Evolutionary conservation across 1,284 basidiomycete species (phyloP).

Genomic region (Naganishia liquefaciens): DNA sequence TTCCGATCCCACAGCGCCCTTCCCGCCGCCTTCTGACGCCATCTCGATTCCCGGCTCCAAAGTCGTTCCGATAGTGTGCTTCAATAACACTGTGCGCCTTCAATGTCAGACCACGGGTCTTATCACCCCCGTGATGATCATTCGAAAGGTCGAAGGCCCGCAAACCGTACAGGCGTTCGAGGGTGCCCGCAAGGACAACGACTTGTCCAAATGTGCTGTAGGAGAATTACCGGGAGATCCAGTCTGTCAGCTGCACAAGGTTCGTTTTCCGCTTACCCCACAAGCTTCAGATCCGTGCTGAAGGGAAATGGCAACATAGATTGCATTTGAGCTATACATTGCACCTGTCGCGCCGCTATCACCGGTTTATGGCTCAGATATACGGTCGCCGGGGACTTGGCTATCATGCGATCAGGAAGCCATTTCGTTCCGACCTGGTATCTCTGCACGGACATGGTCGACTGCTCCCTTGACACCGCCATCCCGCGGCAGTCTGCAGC

Average conservation of each 20-base stretch:
- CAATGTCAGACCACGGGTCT: conserved; percentile 93
- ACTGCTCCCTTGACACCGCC: conserved; percentile 13
- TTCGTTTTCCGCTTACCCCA: conserved; percentile 14
- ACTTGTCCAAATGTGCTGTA: conserved; percentile 59
- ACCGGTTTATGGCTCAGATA: conserved; percentile 35
- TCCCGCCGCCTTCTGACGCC: conserved; percentile 88
- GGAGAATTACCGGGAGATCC: conserved; percentile 90
- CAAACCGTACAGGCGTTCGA: conserved; percentile 85
- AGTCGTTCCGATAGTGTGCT: conserved; percentile 73
- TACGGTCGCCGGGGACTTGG: conserved; percentile 45
- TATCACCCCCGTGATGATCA: conserved; percentile 86
- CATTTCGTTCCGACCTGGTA: conserved; percentile 41
- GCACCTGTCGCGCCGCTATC: conserved; percentile 43
- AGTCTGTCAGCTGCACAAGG: conserved; percentile 89
- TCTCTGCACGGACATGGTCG: conserved; percentile 42
- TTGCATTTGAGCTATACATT: conserved; percentile 85
- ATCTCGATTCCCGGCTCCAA: conserved; percentile 72
- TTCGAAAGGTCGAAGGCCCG: conserved; percentile 88
- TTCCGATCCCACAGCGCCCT: conserved; percentile 9
- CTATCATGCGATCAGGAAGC: conserved; percentile 47
- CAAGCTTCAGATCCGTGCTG: too few relatives aligned
- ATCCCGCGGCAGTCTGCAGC: conserved; percentile 12
- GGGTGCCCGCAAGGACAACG: conserved; percentile 38
- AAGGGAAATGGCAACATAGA: conserved; percentile 42
- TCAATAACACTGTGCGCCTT: conserved; percentile 92